phyloP scores from a whole-genome alignment of 192 early-diverging fungal genomes.

The Mycoemilia scoparia region DNA sequence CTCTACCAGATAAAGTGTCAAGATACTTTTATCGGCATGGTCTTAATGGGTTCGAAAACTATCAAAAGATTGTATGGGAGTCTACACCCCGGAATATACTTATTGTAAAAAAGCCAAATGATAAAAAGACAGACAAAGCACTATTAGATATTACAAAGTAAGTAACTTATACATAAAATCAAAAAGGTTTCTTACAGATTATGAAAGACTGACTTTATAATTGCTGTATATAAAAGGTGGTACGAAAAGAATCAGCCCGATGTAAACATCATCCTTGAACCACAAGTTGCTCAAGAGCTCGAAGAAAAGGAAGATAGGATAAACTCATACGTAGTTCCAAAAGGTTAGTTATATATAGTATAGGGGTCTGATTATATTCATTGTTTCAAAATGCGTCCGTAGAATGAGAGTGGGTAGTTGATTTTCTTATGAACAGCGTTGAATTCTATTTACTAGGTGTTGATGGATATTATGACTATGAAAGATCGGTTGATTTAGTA shows the following conservation, averaged over 20 bases:
- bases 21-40: too few relatives aligned
- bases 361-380: not conserved
- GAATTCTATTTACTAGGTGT: constrained; percentile 9
- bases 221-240: too few relatives aligned
- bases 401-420: not conserved
- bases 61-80: too few relatives aligned
- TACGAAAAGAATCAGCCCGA: too few relatives aligned
- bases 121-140: constrained; percentile 41
- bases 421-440: constrained; percentile 1
- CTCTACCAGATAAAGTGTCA: too few relatives aligned
- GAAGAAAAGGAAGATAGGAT: too few relatives aligned
- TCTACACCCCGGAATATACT: constrained; percentile 48
- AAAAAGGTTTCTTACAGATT: too few relatives aligned
- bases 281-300: constrained; percentile 38
- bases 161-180: constrained; percentile 42
- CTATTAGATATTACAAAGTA: constrained; percentile 49
- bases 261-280: constrained; percentile 52
- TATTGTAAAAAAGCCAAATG: constrained; percentile 65
- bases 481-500: constrained; percentile 58
- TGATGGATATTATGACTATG: constrained; percentile 35
- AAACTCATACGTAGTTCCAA: constrained; percentile 32
- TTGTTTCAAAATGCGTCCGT: not conserved
- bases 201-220: too few relatives aligned
- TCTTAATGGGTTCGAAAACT: too few relatives aligned
- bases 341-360: constrained; percentile 11